A percentile compares a stretch with the other conserved stretches of the same genome.
Evolutionary conservation across 352 stramenopile genomes (phyloP).

Genomic region (Pythium apleroticum): DNA sequence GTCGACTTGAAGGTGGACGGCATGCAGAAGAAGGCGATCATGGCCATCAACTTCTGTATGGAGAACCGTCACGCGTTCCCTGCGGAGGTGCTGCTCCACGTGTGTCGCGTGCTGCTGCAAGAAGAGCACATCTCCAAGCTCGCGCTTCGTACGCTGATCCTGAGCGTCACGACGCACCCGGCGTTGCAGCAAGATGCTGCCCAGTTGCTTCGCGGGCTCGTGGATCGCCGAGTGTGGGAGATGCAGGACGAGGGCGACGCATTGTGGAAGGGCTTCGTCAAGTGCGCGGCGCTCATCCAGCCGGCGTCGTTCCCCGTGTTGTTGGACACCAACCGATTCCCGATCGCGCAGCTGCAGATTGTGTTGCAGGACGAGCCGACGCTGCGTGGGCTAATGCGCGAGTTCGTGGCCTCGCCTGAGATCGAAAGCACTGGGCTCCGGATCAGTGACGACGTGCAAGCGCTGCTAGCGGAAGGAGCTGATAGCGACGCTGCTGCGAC

Average conservation of each 20-base stretch:
- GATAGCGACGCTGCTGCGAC: not conserved
- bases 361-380: constrained; percentile 65
- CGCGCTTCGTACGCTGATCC: constrained; percentile 72
- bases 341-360: constrained; percentile 42
- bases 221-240: constrained; percentile 58
- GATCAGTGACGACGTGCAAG: constrained; percentile 19
- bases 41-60: constrained; percentile 77
- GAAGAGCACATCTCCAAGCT: constrained; percentile 67
- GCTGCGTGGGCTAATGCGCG: constrained; percentile 44
- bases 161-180: constrained; percentile 72
- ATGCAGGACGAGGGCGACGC: constrained; percentile 53
- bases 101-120: constrained; percentile 61
- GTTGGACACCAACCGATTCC: constrained; percentile 39
- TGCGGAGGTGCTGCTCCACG: constrained; percentile 66
- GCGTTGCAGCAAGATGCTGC: constrained; percentile 65
- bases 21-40: constrained; percentile 80
- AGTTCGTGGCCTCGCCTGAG: constrained; percentile 34
- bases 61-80: constrained; percentile 80
- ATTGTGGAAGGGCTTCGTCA: constrained; percentile 81
- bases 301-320: constrained; percentile 70
- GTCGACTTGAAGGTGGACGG: constrained; percentile 66
- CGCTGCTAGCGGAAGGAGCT: constrained; percentile 14
- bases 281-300: constrained; percentile 71
- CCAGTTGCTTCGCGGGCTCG: constrained; percentile 53
- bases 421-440: constrained; percentile 6